Evolutionary conservation across 169 alveolate genomes (phyloP), one percentile per base, ranked within the genome.

Genomic region (Plasmodium vivax): DNA sequence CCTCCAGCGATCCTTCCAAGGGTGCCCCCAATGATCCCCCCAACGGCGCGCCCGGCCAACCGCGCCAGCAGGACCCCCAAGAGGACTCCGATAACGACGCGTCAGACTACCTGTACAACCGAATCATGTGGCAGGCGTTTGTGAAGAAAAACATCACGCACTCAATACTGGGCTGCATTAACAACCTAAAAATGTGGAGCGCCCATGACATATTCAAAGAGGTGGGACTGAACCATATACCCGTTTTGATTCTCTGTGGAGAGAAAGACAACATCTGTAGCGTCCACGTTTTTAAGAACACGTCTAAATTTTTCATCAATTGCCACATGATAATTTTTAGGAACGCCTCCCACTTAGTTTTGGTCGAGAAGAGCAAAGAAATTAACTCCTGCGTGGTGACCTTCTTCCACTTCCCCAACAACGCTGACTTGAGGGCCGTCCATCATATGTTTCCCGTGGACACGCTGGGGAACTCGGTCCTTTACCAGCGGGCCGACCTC

Each of bases 111-210:
- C 84, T 96, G 54, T 74, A 93, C 51, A 95, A 96, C 75, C 77
- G 96, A 80, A 93, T 94, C 81, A 84, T 96, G 82, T 96, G 98
- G 98, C 94, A 94, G 43, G 92, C 95, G 4, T 96, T 94, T 54
- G 97, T 95, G 27, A 95, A 96, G 43, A 94, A 95, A 51, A 94
- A 93, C 58, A 93, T 96, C 19, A 51, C 96, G 12, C 82, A 95
- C 34, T 93, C 95, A 51, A 77, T 96, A 47, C 43, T 96, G 93
- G 98, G 97, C 12, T 92, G 96, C 36, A 80, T 95, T 14, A 96
- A 96, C 62, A 92, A 97, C 68, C 84, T 96, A 88, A 96, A 96
- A 58, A 92, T 96, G 95, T 96, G 98, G 98, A 95, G 92, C 68
- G 84, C 96, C 23, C 88, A 85, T 41, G 94, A 93, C 27, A 87